Evolutionary conservation across 2,329 filamentous ascomycete genomes (phyloP), one percentile per base, ranked within the genome.

Genomic region (Rhynchosporium agropyri): DNA sequence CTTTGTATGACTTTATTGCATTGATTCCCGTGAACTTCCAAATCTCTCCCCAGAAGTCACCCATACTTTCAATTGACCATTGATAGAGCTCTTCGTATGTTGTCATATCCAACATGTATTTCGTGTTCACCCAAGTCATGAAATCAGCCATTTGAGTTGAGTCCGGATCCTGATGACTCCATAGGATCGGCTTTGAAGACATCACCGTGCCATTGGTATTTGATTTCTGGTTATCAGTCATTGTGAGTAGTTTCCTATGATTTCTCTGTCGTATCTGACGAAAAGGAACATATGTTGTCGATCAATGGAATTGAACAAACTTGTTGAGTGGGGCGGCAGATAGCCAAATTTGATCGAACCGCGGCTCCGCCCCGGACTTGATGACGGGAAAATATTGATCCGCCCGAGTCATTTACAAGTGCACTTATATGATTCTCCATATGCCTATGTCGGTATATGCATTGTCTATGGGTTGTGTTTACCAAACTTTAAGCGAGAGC

Each of bases 11-110:
- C 70, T 79, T 80, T 29, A 89, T 89, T 4, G 90, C 85, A 67
- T 81, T 86, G 69, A 98, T 83, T 49, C 89, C 89, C 2, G 90
- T 90, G 76, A 89, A 93, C 48, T 90, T 81, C 93, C 93, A 97
- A 9, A 92, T 84, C 61, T 92, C 88, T 56, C 84, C 86, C 94
- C 94, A 98, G 75, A 97, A 96, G 1, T 82, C 79, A 29, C 86
- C 82, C 7, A 92, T 82, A 69, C 94, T 81, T 7, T 89, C 84
- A 67, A 95, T 83, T 68, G 92, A 97, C 94, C 94, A 98, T 74
- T 84, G 79, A 78, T 94, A 90, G 8, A 98, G 83, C n/a, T 85
- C 85, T 26, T 87, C 78, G 73, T 97, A 97, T 66, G 81, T 85
- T 20, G 80, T 74, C 53, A 95, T 79, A 28, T 79, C 74, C 61